These are phyloP conservation scores for Chlorella sp. DNA, from an alignment of 139 green algal species.

Conservation along the genomic window DNA sequence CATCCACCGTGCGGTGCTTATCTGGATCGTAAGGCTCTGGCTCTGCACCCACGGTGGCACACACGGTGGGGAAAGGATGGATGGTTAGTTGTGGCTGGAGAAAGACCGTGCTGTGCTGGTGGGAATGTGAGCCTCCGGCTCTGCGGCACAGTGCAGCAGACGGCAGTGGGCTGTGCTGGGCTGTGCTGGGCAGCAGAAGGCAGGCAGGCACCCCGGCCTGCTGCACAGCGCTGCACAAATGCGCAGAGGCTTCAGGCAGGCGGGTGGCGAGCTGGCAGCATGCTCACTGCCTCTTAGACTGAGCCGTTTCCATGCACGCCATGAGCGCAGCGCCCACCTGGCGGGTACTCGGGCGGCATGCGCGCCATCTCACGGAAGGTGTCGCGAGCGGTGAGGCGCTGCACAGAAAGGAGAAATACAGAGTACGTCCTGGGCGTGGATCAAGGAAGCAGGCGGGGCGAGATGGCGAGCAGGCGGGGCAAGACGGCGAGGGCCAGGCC, in stretches of 20 bases:
- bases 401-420: neutral
- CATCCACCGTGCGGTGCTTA: conserved; percentile 7
- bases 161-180: no score
- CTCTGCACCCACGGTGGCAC: neutral
- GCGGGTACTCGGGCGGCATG: conserved; percentile 25
- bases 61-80: neutral
- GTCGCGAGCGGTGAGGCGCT: neutral
- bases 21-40: neutral
- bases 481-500: no score
- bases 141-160: neutral
- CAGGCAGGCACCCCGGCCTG: no score
- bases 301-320: neutral
- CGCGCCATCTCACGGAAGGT: conserved; percentile 7
- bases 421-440: no score
- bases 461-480: no score
- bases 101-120: neutral
- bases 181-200: no score
- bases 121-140: neutral
- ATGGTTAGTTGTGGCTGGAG: neutral
- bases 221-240: no score
- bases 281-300: no score
- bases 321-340: neutral
- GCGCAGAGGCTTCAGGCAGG: no score
- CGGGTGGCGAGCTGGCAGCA: no score
- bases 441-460: no score